phyloP scores from a whole-genome alignment of 2,329 filamentous ascomycete species.

The Sphaerulina vaccinii region DNA sequence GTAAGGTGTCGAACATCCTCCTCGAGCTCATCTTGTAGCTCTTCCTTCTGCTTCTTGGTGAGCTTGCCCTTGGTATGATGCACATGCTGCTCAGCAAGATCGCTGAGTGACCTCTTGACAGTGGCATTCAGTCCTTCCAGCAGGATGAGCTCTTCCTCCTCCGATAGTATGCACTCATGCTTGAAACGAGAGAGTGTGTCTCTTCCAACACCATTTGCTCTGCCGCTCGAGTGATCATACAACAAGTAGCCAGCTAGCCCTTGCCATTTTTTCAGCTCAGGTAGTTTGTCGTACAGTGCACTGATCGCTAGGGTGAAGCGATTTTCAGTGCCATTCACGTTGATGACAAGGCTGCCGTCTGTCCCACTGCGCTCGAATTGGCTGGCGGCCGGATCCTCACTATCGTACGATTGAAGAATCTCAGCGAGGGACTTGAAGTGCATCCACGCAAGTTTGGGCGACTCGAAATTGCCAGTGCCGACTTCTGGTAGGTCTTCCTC shows the following conservation, averaged over 20 bases:
- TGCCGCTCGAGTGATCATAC: conserved; percentile 72
- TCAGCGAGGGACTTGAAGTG: conserved; percentile 88
- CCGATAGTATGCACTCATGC: conserved; percentile 68
- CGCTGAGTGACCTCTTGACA: conserved; percentile 70
- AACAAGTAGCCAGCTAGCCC: conserved; percentile 84
- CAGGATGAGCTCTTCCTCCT: conserved; percentile 78
- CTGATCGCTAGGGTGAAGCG: conserved; percentile 84
- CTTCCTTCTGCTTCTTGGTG: conserved; percentile 59
- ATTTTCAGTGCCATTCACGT: conserved; percentile 68
- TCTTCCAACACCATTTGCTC: conserved; percentile 56
- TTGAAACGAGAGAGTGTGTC: conserved; percentile 66
- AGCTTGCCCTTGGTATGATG: conserved; percentile 54
- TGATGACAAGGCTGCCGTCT: conserved; percentile 50
- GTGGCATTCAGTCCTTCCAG: conserved; percentile 83
- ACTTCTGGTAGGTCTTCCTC: conserved; percentile 73
- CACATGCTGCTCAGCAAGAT: conserved; percentile 61
- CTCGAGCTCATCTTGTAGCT: conserved; percentile 69
- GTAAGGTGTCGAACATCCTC: conserved; percentile 76
- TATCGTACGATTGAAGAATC: conserved; percentile 77
- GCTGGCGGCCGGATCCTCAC: conserved; percentile 48
- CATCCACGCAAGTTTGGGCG: conserved; percentile 78
- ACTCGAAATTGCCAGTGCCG: conserved; percentile 61
- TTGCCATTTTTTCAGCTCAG: conserved; percentile 83
- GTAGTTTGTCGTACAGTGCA: conserved; percentile 77
- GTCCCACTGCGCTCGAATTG: conserved; percentile 46